Conservation (phyloP, 495 filamentous ascomycete genomes). For the Aspergillus ellipticus region DNA sequence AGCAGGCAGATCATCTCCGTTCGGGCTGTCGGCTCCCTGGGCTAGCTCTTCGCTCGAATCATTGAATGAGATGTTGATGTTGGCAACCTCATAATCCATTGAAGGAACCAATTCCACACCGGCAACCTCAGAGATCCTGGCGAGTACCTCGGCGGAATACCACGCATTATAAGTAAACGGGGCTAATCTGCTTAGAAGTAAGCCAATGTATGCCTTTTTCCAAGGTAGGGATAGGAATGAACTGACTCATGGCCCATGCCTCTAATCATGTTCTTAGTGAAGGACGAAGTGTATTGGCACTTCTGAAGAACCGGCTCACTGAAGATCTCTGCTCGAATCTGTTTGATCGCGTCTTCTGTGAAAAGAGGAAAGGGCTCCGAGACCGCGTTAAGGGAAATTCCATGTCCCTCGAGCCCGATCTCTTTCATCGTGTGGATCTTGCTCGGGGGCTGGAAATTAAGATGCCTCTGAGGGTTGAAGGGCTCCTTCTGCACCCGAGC, state of each 20-base stretch:
- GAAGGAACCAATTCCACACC: slow-evolving; percentile 64
- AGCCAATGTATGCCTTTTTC: not conserved
- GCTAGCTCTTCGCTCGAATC: slow-evolving; percentile 42
- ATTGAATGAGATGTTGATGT: slow-evolving; percentile 66
- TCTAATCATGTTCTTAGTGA: slow-evolving; percentile 59
- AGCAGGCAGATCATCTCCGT: slow-evolving; percentile 41
- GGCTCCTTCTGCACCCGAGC: slow-evolving; percentile 3
- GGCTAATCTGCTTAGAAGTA: slow-evolving; percentile 42
- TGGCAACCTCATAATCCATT: slow-evolving; percentile 68
- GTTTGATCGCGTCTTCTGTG: slow-evolving; percentile 56
- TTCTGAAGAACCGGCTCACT: slow-evolving; percentile 55
- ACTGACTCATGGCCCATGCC: slow-evolving; percentile 63
- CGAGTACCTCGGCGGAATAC: slow-evolving; percentile 59
- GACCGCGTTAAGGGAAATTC: slow-evolving; percentile 62
- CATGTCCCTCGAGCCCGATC: slow-evolving; percentile 49
- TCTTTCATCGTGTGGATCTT: slow-evolving; percentile 53
- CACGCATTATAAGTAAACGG: slow-evolving; percentile 68
- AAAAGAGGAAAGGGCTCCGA: slow-evolving; percentile 70
- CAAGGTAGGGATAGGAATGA: not conserved
- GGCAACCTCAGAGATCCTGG: slow-evolving; percentile 63
- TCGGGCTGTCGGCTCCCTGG: slow-evolving; percentile 27
- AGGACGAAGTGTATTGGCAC: slow-evolving; percentile 57
- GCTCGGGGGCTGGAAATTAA: slow-evolving; percentile 42
- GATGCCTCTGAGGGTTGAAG: slow-evolving; percentile 50
- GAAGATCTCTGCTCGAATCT: slow-evolving; percentile 64